phyloP scores from a whole-genome alignment of 2,329 filamentous ascomycete genomes.

The Exophiala calicioides region DNA sequence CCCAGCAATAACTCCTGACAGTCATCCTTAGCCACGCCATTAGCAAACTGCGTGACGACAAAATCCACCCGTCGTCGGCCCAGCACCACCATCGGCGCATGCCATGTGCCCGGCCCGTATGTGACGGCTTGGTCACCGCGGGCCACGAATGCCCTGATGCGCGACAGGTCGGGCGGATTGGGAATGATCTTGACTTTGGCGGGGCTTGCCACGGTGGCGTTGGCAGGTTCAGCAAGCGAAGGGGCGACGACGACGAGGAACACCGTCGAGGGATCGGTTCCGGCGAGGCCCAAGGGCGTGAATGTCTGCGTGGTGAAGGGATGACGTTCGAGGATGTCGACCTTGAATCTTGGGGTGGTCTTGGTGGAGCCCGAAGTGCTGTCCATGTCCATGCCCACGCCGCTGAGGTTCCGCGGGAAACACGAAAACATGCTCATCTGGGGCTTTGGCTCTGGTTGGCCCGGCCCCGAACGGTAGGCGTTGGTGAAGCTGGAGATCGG shows the following conservation, averaged over 20 bases:
- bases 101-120: constrained; percentile 90
- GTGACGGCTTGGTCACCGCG: constrained; percentile 80
- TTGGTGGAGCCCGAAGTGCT: not conserved
- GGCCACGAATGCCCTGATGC: constrained; percentile 76
- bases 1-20: constrained; percentile 60
- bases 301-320: constrained; percentile 95
- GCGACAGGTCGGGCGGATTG: constrained; percentile 68
- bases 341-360: constrained; percentile 55
- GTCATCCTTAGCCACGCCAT: constrained; percentile 79
- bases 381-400: constrained; percentile 18
- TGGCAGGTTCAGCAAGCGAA: constrained; percentile 50
- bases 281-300: constrained; percentile 62
- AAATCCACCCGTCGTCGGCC: constrained; percentile 74
- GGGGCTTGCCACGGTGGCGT: constrained; percentile 35
- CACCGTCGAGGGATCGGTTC: constrained; percentile 21
- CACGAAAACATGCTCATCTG: constrained; percentile 91
- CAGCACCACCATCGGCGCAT: constrained; percentile 92
- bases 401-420: constrained; percentile 60
- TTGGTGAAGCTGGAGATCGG: constrained; percentile 73
- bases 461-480: constrained; percentile 61
- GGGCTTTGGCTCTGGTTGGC: constrained; percentile 52
- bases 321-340: constrained; percentile 81
- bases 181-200: constrained; percentile 42
- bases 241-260: constrained; percentile 92
- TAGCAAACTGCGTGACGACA: constrained; percentile 84